Evolutionary conservation across 352 stramenopile species (phyloP), one percentile per base, ranked within the genome.

Genomic region (Phytophthora europaea): DNA sequence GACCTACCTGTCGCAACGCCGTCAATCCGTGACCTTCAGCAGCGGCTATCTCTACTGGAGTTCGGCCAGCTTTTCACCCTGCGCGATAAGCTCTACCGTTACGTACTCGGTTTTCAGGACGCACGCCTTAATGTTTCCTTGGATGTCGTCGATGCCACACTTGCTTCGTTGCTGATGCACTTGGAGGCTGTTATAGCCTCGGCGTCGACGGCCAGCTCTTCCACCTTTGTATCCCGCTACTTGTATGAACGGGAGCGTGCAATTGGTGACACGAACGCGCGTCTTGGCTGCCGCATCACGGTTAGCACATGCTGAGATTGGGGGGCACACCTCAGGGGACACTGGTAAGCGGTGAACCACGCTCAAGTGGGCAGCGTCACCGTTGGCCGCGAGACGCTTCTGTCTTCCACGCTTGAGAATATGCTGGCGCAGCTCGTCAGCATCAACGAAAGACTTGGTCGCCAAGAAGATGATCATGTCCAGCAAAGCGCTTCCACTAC

Each of bases 91-190:
- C 38, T 71, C 3, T 75, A 47, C 22, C 26, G 18, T 0, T 15
- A 71, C n/a, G 50, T 72, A 0, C 34, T 47, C 6, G 57, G 58
- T 1, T 72, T 33, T 31, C 9, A 28, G 6, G 40, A 66, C 36
- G 4, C 40, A 9, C 38, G 45, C 7, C 52, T 60, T 13, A 75
- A 76, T 16, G 69, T 72, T 1, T 8, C 43, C 13, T 2, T 52
- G 1, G 33, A 36, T 47, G 61, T 67, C 5, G 26, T 67, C 4
- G 48, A 71, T 23, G 54, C 34, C 23, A 61, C 61, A 13, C 58
- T 75, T 26, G 47, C 53, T 1, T 33, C 60, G 13, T 7, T 70
- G 8, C 23, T 75, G n/a, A 66, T 72, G 34, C 64, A 65, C 22
- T 12, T 61, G 47, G 26, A 57, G 62, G 61, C n/a, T 20, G 61